Evolutionary conservation across 2,329 filamentous ascomycete species (phyloP).

Genomic region (Diplodia mutila): DNA sequence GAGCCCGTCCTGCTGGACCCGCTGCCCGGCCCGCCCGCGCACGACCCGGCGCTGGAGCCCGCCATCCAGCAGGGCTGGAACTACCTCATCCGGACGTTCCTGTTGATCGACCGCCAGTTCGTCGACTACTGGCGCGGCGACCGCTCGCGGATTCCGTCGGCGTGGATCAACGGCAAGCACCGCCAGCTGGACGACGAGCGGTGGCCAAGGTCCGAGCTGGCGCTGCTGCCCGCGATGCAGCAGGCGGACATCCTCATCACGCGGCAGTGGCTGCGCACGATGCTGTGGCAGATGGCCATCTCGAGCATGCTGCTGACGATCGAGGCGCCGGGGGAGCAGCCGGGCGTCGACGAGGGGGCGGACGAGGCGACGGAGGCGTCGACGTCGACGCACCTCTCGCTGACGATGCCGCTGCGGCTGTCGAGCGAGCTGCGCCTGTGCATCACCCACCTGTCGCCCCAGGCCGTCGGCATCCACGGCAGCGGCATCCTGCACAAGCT

Average conservation of each 20-base stretch:
- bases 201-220: conserved; percentile 35
- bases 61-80: conserved; percentile 49
- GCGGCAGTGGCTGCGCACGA: conserved; percentile 53
- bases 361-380: not conserved
- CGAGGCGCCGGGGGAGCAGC: not conserved
- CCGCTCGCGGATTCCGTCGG: conserved; percentile 43
- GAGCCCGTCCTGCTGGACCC: conserved; percentile 49
- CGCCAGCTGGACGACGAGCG: conserved; percentile 47
- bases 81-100: conserved; percentile 51
- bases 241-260: conserved; percentile 56
- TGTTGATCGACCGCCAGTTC: conserved; percentile 50
- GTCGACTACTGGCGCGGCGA: conserved; percentile 49
- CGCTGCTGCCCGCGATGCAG: conserved; percentile 48
- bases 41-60: conserved; percentile 45
- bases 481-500: conserved; percentile 62
- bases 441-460: conserved; percentile 46
- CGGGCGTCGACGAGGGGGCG: not conserved
- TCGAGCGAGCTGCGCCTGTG: conserved; percentile 50
- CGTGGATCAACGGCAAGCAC: conserved; percentile 53
- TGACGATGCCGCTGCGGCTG: conserved; percentile 51
- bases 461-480: conserved; percentile 59
- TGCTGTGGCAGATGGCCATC: conserved; percentile 56
- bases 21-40: conserved; percentile 44
- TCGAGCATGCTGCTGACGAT: conserved; percentile 47
- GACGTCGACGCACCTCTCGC: conserved; percentile 36